These are phyloP conservation scores for Backusella morwellensis DNA, from an alignment of 192 early-diverging fungal genomes.

Conservation along the genomic window DNA sequence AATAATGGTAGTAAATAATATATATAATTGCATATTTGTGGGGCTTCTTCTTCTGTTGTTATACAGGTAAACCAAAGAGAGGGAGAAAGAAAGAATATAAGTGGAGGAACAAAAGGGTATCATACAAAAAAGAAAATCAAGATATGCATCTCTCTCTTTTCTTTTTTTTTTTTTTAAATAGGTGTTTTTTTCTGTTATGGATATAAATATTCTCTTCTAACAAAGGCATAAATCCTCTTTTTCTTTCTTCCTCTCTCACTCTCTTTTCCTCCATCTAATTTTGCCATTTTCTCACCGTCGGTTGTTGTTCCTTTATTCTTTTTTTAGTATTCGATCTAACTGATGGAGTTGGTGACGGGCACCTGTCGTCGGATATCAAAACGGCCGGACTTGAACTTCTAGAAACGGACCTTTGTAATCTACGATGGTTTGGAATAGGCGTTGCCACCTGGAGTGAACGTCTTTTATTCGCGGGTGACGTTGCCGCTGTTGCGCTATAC, in stretches of 20 bases:
- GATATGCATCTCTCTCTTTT: background rate
- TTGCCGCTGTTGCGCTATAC: background rate
- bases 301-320: background rate
- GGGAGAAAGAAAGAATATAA: background rate
- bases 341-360: background rate
- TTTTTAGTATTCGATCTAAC: background rate
- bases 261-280: background rate
- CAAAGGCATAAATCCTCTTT: background rate
- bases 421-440: conserved; percentile 3
- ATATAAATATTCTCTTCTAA: background rate
- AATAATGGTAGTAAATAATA: background rate
- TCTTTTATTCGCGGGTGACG: background rate
- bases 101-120: background rate
- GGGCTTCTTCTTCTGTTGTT: background rate
- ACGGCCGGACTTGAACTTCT: conserved; percentile 5
- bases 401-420: conserved; percentile 16
- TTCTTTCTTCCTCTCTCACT: background rate
- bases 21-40: background rate
- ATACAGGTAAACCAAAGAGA: background rate
- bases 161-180: background rate
- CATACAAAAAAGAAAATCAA: background rate
- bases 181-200: background rate
- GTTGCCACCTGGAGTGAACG: background rate
- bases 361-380: background rate
- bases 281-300: background rate